These are phyloP conservation scores for Neoarthrinium moseri DNA, from an alignment of 2,329 filamentous ascomycete species.

Conservation along the genomic window DNA sequence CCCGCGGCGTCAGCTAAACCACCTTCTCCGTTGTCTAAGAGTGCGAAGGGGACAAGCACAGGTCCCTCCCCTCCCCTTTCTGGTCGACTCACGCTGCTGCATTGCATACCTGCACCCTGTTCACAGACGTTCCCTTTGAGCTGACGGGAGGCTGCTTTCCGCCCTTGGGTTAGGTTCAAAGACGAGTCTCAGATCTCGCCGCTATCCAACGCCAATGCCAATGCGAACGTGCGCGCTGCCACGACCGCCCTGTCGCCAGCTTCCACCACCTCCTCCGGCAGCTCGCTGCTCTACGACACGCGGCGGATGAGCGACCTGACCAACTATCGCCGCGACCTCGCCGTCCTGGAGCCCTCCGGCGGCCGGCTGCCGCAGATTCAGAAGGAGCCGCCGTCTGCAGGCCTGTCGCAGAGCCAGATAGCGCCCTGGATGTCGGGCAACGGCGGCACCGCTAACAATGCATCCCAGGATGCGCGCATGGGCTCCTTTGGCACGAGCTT, in stretches of 20 bases:
- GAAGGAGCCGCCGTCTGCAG: constrained; percentile 56
- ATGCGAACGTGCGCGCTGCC: constrained; percentile 17
- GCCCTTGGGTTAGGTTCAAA: constrained; percentile 30
- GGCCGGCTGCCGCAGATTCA: constrained; percentile 58
- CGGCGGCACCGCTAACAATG: too few relatives aligned
- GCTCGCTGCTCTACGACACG: constrained; percentile 52
- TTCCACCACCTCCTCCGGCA: constrained; percentile 40
- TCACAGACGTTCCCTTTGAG: constrained; percentile 26
- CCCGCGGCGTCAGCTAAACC: too few relatives aligned
- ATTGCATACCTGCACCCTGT: constrained; percentile 3
- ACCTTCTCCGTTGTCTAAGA: too few relatives aligned
- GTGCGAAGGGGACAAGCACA: too few relatives aligned
- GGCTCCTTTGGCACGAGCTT: constrained; percentile 55
- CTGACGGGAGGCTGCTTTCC: constrained; percentile 29
- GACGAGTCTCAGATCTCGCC: constrained; percentile 48
- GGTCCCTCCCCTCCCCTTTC: too few relatives aligned
- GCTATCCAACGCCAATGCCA: constrained; percentile 29
- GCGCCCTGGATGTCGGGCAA: constrained; percentile 59
- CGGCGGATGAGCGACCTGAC: constrained; percentile 60
- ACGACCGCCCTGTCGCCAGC: constrained; percentile 40
- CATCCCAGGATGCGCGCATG: constrained; percentile 32
- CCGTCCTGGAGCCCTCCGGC: constrained; percentile 63
- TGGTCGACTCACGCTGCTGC: too few relatives aligned
- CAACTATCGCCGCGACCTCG: constrained; percentile 71
- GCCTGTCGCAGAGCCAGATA: constrained; percentile 48